Conservation (phyloP, 225 moss, liverwort and hornwort species). For the Pseudoscleropodium purum region DNA sequence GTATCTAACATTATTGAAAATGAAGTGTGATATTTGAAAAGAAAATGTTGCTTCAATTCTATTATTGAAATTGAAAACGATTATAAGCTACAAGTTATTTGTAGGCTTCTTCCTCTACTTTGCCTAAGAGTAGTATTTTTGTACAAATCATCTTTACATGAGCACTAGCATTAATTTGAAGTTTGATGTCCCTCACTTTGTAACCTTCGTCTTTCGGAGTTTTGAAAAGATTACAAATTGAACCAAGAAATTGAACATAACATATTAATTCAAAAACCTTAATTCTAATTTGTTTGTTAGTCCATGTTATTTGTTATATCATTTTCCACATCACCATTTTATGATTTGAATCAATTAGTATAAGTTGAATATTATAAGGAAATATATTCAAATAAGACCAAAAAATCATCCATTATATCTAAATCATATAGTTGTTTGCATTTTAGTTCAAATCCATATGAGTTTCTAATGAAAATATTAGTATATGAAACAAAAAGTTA, state of each 20-base stretch:
- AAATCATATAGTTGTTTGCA: neutral
- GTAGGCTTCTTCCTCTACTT: neutral
- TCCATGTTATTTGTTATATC: neutral
- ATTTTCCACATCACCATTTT: neutral
- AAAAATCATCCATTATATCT: too few relatives aligned
- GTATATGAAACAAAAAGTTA: neutral
- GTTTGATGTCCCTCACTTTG: neutral
- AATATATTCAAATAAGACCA: neutral
- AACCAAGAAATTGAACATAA: neutral
- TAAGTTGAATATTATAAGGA: neutral
- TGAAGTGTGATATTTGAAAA: neutral
- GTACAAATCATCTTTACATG: neutral
- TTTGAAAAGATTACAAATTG: neutral
- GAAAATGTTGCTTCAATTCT: neutral
- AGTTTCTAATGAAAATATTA: fast-evolving
- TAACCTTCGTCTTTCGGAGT: neutral
- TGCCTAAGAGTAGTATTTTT: neutral
- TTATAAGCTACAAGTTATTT: neutral
- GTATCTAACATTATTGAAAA: neutral
- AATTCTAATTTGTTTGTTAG: neutral
- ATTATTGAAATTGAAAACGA: neutral
- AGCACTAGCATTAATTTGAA: neutral
- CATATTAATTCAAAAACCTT: neutral
- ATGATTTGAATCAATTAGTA: neutral
- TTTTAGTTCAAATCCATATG: neutral